Conservation (phyloP, 228 moss, liverwort and hornwort species). For the Sphagnum fallax region DNA sequence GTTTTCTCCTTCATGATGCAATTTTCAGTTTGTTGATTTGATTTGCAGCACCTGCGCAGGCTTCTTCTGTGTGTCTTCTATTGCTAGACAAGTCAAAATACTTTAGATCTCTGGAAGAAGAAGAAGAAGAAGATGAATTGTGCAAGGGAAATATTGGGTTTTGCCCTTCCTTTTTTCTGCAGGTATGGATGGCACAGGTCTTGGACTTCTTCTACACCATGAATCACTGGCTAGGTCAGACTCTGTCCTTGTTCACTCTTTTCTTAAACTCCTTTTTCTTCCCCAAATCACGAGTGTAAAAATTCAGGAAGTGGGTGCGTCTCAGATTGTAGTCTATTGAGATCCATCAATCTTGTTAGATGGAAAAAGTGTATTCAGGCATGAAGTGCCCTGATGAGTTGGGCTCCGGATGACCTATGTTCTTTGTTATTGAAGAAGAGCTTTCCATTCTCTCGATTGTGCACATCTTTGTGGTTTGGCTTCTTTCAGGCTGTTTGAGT, state of each 20-base stretch:
- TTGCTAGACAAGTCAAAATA: no score
- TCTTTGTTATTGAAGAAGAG: no score
- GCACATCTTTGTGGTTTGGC: background rate
- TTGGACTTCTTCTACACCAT: conserved; percentile 78
- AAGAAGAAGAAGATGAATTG: no score
- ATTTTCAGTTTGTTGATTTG: no score
- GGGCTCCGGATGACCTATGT: background rate
- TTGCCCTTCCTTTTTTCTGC: conserved; percentile 4
- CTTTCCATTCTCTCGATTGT: no score
- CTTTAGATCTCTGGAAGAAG: no score
- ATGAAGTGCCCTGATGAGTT: background rate
- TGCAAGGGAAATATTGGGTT: no score
- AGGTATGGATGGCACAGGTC: conserved; percentile 95
- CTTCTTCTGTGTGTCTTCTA: no score
- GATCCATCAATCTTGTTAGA: background rate
- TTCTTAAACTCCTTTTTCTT: background rate
- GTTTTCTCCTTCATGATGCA: no score
- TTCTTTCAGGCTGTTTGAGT: conserved; percentile 68
- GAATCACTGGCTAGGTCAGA: conserved; percentile 68
- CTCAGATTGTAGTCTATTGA: background rate
- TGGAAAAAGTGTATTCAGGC: background rate
- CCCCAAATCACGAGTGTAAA: background rate
- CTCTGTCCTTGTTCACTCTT: background rate
- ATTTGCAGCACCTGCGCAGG: no score
- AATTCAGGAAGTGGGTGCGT: background rate